These are phyloP conservation scores for Microdochium paspali DNA, from an alignment of 2,329 filamentous ascomycete genomes.

Conservation along the genomic window DNA sequence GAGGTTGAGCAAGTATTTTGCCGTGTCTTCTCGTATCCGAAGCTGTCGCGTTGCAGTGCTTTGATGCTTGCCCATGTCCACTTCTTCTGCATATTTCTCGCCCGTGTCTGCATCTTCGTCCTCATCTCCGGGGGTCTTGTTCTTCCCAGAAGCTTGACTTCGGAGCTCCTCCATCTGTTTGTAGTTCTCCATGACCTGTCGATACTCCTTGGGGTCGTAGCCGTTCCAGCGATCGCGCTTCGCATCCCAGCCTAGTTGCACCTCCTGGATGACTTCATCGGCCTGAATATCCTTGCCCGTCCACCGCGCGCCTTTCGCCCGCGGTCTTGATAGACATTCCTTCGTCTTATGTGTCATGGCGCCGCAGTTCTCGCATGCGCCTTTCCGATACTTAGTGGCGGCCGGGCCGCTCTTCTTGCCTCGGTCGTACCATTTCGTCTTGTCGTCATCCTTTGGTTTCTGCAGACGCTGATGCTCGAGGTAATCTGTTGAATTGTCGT, in stretches of 20 bases:
- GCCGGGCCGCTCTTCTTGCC: conserved; percentile 77
- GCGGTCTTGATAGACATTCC: conserved; percentile 81
- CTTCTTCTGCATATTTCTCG: conserved; percentile 84
- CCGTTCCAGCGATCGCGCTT: conserved; percentile 98
- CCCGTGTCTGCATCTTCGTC: conserved; percentile 43
- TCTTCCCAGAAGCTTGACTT: conserved; percentile 38
- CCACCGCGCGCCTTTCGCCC: conserved; percentile 84
- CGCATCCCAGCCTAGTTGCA: conserved; percentile 88
- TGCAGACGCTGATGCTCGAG: conserved; percentile 91
- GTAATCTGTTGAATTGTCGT: conserved; percentile 71
- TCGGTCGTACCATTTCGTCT: conserved; percentile 87
- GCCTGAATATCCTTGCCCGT: conserved; percentile 90
- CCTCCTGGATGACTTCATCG: conserved; percentile 78
- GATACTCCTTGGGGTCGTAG: conserved; percentile 85
- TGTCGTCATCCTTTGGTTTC: conserved; percentile 54
- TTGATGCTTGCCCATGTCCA: conserved; percentile 92
- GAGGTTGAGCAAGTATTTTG: conserved; percentile 90
- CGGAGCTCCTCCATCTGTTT: conserved; percentile 73
- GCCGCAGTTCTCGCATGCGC: conserved; percentile 97
- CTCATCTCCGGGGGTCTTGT: conserved; percentile 25
- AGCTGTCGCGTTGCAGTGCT: conserved; percentile 85
- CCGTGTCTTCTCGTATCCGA: conserved; percentile 89
- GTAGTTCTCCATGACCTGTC: conserved; percentile 79
- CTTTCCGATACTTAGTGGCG: conserved; percentile 94
- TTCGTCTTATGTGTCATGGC: conserved; percentile 94